Conservation (phyloP, 1,139 yeast species). For the Suhomyces panamericanus region DNA sequence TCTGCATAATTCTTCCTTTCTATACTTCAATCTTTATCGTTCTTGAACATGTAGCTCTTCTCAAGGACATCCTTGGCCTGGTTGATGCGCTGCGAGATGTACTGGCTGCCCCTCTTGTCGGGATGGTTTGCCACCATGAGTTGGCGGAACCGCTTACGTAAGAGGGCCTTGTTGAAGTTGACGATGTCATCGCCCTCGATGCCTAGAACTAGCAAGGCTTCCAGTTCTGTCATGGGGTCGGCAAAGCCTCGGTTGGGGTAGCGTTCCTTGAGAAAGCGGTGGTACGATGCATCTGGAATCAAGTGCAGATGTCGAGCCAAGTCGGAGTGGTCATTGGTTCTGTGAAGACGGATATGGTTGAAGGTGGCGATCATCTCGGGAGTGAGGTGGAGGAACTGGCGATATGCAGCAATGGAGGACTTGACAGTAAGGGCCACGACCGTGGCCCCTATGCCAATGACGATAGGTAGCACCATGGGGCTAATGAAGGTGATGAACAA, state of each 20-base stretch:
- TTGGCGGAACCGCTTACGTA: constrained; percentile 58
- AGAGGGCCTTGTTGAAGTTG: constrained; percentile 40
- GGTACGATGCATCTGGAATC: constrained; percentile 21
- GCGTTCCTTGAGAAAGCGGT: constrained; percentile 25
- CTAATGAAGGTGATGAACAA: not conserved
- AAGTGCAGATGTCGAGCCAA: constrained; percentile 14
- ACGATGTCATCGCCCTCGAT: constrained; percentile 54
- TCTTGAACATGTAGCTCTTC: constrained; percentile 47
- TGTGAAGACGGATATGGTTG: constrained; percentile 40
- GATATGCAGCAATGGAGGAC: constrained; percentile 48
- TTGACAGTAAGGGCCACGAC: constrained; percentile 52
- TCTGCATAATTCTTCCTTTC: too few relatives aligned
- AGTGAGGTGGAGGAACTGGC: constrained; percentile 45
- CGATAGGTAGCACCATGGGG: constrained; percentile 51
- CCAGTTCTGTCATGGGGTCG: constrained; percentile 57
- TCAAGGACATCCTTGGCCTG: constrained; percentile 71
- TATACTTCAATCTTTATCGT: constrained; percentile 9
- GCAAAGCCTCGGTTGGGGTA: constrained; percentile 53
- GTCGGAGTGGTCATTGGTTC: constrained; percentile 8
- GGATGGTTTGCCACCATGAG: constrained; percentile 74
- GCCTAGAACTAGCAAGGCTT: constrained; percentile 57
- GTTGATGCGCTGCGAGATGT: constrained; percentile 70
- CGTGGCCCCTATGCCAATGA: constrained; percentile 59
- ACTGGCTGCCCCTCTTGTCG: constrained; percentile 73
- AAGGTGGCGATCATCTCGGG: constrained; percentile 58